Conservation (phyloP, 1,139 yeast genomes). For the Diutina neorugosa region DNA sequence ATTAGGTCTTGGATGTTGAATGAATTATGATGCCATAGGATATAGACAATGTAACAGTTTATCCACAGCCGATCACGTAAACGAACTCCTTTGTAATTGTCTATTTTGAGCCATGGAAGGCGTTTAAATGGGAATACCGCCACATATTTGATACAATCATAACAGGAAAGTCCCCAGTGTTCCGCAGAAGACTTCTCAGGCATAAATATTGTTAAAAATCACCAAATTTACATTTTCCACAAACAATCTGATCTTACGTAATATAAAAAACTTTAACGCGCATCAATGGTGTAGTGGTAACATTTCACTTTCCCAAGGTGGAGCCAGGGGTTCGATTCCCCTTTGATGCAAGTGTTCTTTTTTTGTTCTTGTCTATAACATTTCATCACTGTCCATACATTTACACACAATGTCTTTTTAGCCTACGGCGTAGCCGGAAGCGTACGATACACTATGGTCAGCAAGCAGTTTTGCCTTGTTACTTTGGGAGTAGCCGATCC, state of each 20-base stretch:
- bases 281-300: constrained; percentile 4
- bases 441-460: constrained; percentile 86
- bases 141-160: too few species aligned
- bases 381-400: neutral
- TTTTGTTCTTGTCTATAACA: too few species aligned
- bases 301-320: constrained; percentile 5
- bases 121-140: too few species aligned
- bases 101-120: too few species aligned
- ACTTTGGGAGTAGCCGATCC: constrained; percentile 84
- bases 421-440: constrained; percentile 51
- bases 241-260: too few species aligned
- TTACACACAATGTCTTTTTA: constrained; percentile 6
- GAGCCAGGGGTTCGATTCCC: constrained; percentile 5
- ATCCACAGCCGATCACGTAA: neutral
- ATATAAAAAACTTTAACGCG: neutral
- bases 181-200: too few species aligned
- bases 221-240: too few species aligned
- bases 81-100: too few species aligned
- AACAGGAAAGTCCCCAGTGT: too few species aligned
- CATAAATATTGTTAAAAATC: too few species aligned
- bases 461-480: constrained; percentile 31
- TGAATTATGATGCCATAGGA: neutral
- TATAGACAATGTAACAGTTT: neutral
- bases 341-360: neutral
- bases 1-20: neutral